Evolutionary conservation across 2,329 filamentous ascomycete species (phyloP), one percentile per base, ranked within the genome.

Genomic region (Alternaria triticina): DNA sequence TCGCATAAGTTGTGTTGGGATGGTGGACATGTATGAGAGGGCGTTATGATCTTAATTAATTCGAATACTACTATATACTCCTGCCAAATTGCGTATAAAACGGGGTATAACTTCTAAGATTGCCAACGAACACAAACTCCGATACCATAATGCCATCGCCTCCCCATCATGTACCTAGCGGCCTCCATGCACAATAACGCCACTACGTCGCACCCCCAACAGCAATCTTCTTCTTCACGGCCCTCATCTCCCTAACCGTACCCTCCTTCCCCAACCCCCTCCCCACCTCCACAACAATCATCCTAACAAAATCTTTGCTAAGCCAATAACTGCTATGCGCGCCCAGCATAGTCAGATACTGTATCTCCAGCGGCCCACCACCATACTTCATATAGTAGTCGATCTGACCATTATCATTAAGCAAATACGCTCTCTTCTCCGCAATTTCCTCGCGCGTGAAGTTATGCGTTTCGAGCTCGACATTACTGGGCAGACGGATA

Each of bases 341-440:
- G 61, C 93, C 92, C 58, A 99, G 82, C 96, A 99, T 99, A 70
- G 97, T 97, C 36, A 98, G 81, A 77, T 99, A 99, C 80, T 98
- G 94, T 23, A 97, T 94, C 80, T 97, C 96, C 36, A 99, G 83
- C 5, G 94, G 91, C 0, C 96, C 96, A 2, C 92, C 91, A 0
- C 93, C 92, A 8, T 93, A 94, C 52, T 89, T 89, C 52, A 99
- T 83, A 72, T 91, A 96, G 80, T 89, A 99, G 78, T 99, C 96
- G 44, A 99, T 90, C 80, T 99, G 96, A 0, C 94, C 95, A 69
- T 98, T 98, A 73, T 99, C 96, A 71, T 99, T 99, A 5, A 99
- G 87, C 8, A 97, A 79, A 65, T 89, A 90, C 68, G 94, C 94
- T 71, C 95, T 90, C 77, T 91, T 93, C 82, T 98, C 96, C 0